These are phyloP conservation scores for Plantago elongata DNA, from an alignment of 257 asterid genomes.

Conservation along the genomic window DNA sequence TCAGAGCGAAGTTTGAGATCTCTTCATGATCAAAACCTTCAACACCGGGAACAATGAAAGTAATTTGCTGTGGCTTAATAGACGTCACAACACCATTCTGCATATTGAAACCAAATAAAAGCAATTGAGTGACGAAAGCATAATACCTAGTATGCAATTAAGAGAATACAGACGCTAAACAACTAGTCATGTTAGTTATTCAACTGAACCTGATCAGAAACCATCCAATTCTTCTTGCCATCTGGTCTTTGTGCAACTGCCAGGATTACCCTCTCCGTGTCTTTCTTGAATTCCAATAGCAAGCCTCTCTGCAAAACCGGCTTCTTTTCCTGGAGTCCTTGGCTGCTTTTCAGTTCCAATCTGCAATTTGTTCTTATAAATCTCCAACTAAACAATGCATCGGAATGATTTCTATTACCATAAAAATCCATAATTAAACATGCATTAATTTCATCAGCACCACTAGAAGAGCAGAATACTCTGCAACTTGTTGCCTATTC, in stretches of 20 bases:
- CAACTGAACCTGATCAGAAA: constrained; percentile 73
- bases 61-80: constrained; percentile 89
- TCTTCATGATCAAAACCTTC: constrained; percentile 65
- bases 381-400: constrained; percentile 14
- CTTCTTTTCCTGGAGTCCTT: constrained; percentile 51
- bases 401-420: too few species aligned
- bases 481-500: too few species aligned
- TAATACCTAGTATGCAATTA: constrained; percentile 15
- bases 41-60: constrained; percentile 86
- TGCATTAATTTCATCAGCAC: too few species aligned
- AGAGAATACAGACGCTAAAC: constrained; percentile 19
- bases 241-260: constrained; percentile 91
- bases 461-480: too few species aligned
- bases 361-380: constrained; percentile 28
- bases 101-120: constrained; percentile 22
- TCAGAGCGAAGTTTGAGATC: constrained; percentile 64
- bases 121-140: constrained; percentile 22
- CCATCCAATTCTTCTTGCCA: constrained; percentile 98
- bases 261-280: constrained; percentile 64
- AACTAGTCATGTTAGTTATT: constrained; percentile 33
- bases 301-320: constrained; percentile 60
- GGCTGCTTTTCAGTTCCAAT: constrained; percentile 55
- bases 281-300: constrained; percentile 91
- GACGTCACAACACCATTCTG: constrained; percentile 84
- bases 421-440: too few species aligned